These are phyloP conservation scores for Ustanciosporium gigantosporum DNA, from an alignment of 1,284 basidiomycete species.

Conservation along the genomic window DNA sequence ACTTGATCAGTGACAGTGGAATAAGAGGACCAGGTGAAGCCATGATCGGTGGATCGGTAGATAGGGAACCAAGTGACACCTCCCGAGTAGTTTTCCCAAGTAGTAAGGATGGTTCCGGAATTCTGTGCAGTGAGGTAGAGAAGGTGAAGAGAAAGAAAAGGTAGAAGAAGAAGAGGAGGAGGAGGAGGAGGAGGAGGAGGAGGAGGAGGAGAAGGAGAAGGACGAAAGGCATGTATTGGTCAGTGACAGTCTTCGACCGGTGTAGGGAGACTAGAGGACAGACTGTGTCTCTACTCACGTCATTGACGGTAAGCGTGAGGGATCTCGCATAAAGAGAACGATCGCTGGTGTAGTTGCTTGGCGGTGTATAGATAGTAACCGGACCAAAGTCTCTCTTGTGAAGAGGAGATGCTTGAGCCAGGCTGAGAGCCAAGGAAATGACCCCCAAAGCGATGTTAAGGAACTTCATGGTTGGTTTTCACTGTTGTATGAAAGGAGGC, in stretches of 20 bases:
- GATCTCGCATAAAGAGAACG: constrained; percentile 23
- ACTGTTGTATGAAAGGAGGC: too few species aligned
- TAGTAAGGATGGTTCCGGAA: constrained; percentile 17
- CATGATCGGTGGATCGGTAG: constrained; percentile 28
- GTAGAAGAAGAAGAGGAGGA: not conserved
- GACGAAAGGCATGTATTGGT: too few species aligned
- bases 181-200: too few species aligned
- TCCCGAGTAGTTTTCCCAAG: constrained; percentile 29
- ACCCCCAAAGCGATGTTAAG: constrained; percentile 4
- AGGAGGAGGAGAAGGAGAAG: too few species aligned
- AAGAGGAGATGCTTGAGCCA: constrained; percentile 8
- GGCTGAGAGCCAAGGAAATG: constrained; percentile 2
- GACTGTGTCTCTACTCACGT: too few species aligned
- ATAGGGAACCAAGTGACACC: constrained; percentile 28
- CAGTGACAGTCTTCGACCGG: not conserved
- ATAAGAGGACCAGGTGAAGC: constrained; percentile 22
- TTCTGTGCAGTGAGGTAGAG: too few species aligned
- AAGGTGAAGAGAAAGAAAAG: not conserved
- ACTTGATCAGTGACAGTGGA: constrained; percentile 19
- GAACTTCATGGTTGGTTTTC: constrained; percentile 5
- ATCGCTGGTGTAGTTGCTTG: constrained; percentile 17
- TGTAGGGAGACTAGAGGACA: not conserved
- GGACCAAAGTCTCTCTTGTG: constrained; percentile 24
- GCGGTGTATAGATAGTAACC: constrained; percentile 26
- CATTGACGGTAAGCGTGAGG: constrained; percentile 25